Percentiles rank a stretch among this genome's conserved stretches.
Evolutionary conservation across 2,329 filamentous ascomycete species (phyloP).

Genomic region (Plenodomus lindquistii): DNA sequence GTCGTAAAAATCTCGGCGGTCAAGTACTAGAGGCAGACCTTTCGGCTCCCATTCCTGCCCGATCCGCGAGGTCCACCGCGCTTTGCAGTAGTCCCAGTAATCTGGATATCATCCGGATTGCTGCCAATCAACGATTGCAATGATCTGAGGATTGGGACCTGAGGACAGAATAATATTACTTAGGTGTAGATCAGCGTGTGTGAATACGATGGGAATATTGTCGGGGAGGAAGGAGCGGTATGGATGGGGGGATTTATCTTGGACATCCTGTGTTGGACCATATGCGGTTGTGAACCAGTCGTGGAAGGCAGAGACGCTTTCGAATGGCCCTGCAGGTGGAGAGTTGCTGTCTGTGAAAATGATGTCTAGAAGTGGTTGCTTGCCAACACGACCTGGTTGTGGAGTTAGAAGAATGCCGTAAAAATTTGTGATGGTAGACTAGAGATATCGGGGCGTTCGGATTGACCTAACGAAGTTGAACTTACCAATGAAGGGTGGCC

Average conservation of each 20-base stretch:
- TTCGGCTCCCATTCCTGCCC: background rate
- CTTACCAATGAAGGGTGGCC: constrained; percentile 9
- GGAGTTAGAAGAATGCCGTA: constrained; percentile 2
- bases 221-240: constrained; percentile 18
- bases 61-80: background rate
- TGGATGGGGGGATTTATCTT: constrained; percentile 16
- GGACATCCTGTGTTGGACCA: constrained; percentile 5
- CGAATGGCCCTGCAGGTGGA: constrained; percentile 20
- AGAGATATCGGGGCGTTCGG: background rate
- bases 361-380: constrained; percentile 17
- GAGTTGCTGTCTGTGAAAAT: constrained; percentile 12
- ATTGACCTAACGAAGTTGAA: background rate
- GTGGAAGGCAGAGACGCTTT: constrained; percentile 19
- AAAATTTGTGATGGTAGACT: background rate
- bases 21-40: too few species aligned
- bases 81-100: constrained; percentile 21
- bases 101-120: constrained; percentile 17
- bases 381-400: constrained; percentile 12
- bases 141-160: constrained; percentile 1
- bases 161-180: constrained; percentile 20
- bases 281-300: constrained; percentile 21
- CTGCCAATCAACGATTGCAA: constrained; percentile 18
- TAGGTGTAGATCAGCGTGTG: constrained; percentile 22
- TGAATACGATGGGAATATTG: constrained; percentile 18
- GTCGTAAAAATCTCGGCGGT: too few species aligned